phyloP scores from a whole-genome alignment of 2,329 filamentous ascomycete species.

The Polychaeton citri region DNA sequence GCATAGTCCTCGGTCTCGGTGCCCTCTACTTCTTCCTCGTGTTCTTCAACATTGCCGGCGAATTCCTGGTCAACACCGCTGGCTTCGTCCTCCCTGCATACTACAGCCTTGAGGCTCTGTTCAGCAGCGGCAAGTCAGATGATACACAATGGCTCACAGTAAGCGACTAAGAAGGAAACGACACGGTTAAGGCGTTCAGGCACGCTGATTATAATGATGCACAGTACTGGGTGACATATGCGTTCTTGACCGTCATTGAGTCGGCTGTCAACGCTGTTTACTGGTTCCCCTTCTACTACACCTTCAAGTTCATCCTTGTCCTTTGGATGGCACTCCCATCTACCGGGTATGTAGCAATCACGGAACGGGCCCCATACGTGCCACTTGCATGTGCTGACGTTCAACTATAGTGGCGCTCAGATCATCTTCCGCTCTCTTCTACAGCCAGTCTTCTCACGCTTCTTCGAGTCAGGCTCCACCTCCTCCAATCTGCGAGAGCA shows the following conservation, averaged over 20 bases:
- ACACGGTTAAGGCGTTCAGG: neutral
- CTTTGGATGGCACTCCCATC: constrained; percentile 95
- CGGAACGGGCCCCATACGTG: constrained; percentile 2
- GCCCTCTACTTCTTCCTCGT: constrained; percentile 82
- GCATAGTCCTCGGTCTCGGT: constrained; percentile 61
- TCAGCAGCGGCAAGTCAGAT: constrained; percentile 56
- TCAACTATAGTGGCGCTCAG: constrained; percentile 75
- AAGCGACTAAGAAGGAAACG: constrained; percentile 10
- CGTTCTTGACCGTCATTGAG: constrained; percentile 72
- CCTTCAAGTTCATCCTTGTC: constrained; percentile 96
- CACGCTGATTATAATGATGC: neutral
- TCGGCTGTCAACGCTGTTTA: constrained; percentile 74
- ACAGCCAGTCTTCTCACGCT: constrained; percentile 79
- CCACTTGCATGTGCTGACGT: too few relatives aligned
- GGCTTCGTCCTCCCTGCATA: constrained; percentile 74
- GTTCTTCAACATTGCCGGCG: constrained; percentile 82
- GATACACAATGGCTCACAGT: constrained; percentile 67
- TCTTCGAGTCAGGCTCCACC: constrained; percentile 65
- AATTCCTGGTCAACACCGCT: constrained; percentile 76
- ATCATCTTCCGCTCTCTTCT: constrained; percentile 94
- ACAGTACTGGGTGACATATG: constrained; percentile 76
- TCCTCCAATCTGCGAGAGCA: constrained; percentile 80
- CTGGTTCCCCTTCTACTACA: constrained; percentile 98
- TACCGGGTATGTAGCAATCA: constrained; percentile 76
- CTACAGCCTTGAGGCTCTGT: constrained; percentile 70